Evolutionary conservation across 2,329 filamentous ascomycete genomes (phyloP), one percentile per base, ranked within the genome.

Genomic region (Alternaria sp.): DNA sequence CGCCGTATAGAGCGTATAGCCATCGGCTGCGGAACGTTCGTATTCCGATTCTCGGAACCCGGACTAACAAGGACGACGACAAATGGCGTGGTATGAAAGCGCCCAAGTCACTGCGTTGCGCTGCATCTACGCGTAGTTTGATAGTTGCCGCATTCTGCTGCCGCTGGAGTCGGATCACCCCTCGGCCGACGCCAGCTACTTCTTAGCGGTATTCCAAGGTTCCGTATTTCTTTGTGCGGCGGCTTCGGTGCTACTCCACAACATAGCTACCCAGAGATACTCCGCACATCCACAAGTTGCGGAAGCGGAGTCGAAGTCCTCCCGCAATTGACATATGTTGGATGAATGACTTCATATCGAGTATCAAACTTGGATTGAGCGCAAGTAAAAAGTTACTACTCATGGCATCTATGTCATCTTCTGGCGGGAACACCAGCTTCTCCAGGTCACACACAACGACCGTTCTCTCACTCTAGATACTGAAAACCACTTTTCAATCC

Each of bases 271-370:
- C 2, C 7, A 36, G 32, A n/a, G 7, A 36, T 21, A 23, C 17
- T 36, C 28, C 49, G 17, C 49, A 51, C 3, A n/a, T 8, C 17
- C 17, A 23, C 49, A 51, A 51, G 28, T 11, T 19, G 49, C 17
- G 28, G 19, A 52, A 23, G 28, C 17, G 28, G 28, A 32, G 21
- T n/a, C 32, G 32, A 36, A 36, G 32, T 36, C 8, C 7, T 36
- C 32, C 32, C 32, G 32, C 32, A 36, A 36, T n/a, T n/a, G 15
- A n/a, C 13, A n/a, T n/a, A 7, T 9, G 1, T 36, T 36, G 13
- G 4, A n/a, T 36, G 4, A 0, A 36, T 5, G 32, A 0, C 15
- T 36, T 7, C 32, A n/a, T 5, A n/a, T n/a, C 0, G 32, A 5
- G 0, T n/a, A n/a, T 36, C 32, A n/a, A 5, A 36, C 13, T 4